Base-by-base conservation (phyloP, 2,329 filamentous ascomycete genomes). In the Colletotrichum tofieldiae region DNA sequence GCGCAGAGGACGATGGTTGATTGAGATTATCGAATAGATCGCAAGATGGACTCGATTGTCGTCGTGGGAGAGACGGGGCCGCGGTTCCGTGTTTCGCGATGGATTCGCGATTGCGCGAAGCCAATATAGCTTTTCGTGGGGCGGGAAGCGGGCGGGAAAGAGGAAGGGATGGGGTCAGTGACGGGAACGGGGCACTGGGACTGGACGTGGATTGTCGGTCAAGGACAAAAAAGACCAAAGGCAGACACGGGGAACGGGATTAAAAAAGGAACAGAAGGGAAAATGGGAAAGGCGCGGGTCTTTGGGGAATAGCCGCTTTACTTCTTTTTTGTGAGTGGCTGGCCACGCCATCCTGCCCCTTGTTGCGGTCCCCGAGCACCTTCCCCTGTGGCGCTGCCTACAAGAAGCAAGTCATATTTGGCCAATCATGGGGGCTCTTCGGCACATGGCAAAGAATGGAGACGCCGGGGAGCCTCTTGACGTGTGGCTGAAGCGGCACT, bases 301-400 rank as follows among this genome's bases (percentile, higher is more conserved):
- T 55, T 64, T 72, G 65, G 69, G 70, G 70, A 65, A 69, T 60
- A 70, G 70, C 65, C 59, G 65, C 70, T 72, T 60, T 72, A 72
- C 65, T 62, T 63, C 54, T 59, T 64, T 63, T 69, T 59, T 54
- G 54, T 72, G 65, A 72, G 65, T 72, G 69, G 65, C 69, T 64
- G 65, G 69, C 65, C 43, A 18, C 47, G 14, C 45, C 55, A 47
- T 62, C 35, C 62, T 23, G 37, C 41, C 32, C 69, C 43, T 49
- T 23, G 60, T 41, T 47, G 26, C 49, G 29, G 39, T 23, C 61
- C 37, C 47, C 2, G 35, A 1, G 35, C 26, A 47, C 35, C 59
- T n/a, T 29, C 37, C 68, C 45, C 52, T 72, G 69, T 60, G 68
- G 68, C 67, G 63, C 39, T 37, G 43, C 11, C 20, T 52, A 51